Evolutionary conservation across 1,284 basidiomycete genomes (phyloP), one percentile per base, ranked within the genome.

Genomic region (Marasmius fiardii): DNA sequence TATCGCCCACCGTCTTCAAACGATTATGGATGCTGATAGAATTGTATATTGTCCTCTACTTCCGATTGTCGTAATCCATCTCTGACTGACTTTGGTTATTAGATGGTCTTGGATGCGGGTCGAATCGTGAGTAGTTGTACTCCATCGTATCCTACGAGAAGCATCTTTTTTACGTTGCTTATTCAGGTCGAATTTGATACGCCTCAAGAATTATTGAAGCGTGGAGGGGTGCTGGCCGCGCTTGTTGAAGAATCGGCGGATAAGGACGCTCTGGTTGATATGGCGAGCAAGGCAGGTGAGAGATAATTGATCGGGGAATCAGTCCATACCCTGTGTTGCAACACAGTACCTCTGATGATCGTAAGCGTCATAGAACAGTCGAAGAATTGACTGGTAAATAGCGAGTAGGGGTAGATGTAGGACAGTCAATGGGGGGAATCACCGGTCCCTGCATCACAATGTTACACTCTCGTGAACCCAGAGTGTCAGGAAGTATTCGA

Each of bases 1-100:
- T 8, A 74, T 88, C 50, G 86, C 87, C 0, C 86, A 88, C 26
- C 44, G 58, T 12, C 52, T 59, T 41, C 55, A 56, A 20, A 53
- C 58, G 7, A 57, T 59, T 18, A 57, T 54, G 55, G 55, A 59
- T 54, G 49, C 55, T 16, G 55, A 59, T 52, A 54, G 53, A 26
- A 57, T 54, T 23, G 55, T 59, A 39, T 31, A 52, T 47, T 23
- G 20, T 11, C 10, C 10, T 35, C 2, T 20, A 21, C 34, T 18
- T 54, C 39, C 33, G 45, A 31, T 21, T 26, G 5, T 31, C 28
- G 28, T 31, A 41, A n/a, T 44, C 44, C 43, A n/a, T 51, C 49
- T 48, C 55, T 54, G 53, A 51, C 31, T 20, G 12, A 20, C 21
- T 16, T 34, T 23, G 10, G 18, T 10, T 43, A n/a, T 33, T 33